Percentiles rank a stretch among this genome's conserved stretches.
Conservation (phyloP, 441 rosid genomes). For the Pelargonium australe region DNA sequence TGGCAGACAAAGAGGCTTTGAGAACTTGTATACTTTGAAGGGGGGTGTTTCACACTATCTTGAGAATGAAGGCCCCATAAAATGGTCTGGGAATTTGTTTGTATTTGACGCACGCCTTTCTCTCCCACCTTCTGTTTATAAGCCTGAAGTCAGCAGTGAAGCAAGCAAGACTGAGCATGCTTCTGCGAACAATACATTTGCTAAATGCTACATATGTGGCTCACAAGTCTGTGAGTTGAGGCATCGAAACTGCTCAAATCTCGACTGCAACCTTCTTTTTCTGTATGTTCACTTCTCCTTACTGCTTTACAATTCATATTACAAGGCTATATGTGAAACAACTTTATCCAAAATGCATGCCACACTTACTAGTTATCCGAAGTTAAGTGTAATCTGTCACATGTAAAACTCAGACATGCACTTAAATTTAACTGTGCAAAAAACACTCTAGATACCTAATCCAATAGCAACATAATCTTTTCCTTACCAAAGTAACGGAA, state of each 20-base stretch:
- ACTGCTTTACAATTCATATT: too few relatives aligned
- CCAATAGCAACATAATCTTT: too few relatives aligned
- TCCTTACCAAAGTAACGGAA: too few relatives aligned
- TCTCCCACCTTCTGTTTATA: conserved; percentile 63
- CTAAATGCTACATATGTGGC: conserved; percentile 60
- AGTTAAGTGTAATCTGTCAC: too few relatives aligned
- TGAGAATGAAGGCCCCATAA: conserved; percentile 52
- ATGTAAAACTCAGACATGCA: too few relatives aligned
- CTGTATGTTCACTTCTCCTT: conserved; percentile 45
- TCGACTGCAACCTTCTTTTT: conserved; percentile 79
- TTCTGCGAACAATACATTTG: conserved; percentile 39
- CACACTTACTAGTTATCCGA: too few relatives aligned
- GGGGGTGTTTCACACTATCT: conserved; percentile 91
- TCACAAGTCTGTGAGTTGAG: conserved; percentile 56
- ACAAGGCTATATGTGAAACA: too few relatives aligned
- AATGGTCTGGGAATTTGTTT: conserved; percentile 83
- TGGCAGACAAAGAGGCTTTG: conserved; percentile 67
- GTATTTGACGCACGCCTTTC: conserved; percentile 88
- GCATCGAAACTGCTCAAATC: conserved; percentile 91
- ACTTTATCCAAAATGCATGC: too few relatives aligned
- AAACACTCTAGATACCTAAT: too few relatives aligned
- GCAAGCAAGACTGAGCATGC: conserved; percentile 22
- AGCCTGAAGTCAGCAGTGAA: conserved; percentile 25
- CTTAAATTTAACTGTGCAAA: too few relatives aligned
- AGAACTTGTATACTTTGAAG: conserved; percentile 64